These are phyloP conservation scores for Fraxinus floribunda DNA, from an alignment of 305 asterid species.

Conservation along the genomic window DNA sequence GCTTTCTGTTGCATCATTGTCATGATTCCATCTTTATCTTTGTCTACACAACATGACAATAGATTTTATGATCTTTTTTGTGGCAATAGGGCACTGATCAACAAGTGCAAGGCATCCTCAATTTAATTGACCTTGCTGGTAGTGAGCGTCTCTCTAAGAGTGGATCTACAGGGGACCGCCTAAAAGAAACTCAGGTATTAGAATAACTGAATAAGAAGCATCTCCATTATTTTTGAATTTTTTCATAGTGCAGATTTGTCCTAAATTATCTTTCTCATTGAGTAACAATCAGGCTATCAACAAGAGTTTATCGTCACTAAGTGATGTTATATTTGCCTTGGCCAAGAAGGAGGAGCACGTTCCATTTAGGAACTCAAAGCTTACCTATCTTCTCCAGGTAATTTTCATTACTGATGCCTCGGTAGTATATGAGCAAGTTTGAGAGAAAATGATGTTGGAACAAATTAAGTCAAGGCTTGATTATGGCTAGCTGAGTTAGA, in stretches of 20 bases:
- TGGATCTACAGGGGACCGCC: conserved; percentile 89
- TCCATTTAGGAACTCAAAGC: conserved; percentile 93
- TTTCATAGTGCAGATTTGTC: neutral
- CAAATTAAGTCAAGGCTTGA: neutral
- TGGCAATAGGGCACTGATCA: conserved; percentile 73
- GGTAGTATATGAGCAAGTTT: neutral
- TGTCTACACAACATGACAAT: neutral
- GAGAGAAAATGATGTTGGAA: neutral
- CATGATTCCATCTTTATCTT: neutral
- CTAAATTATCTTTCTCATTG: neutral
- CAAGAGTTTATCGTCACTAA: conserved; percentile 83
- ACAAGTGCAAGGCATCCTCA: conserved; percentile 89
- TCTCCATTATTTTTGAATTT: neutral
- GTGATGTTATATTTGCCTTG: conserved; percentile 92
- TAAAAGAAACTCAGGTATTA: conserved; percentile 92
- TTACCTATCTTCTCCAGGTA: conserved; percentile 99
- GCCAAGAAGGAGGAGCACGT: conserved; percentile 95
- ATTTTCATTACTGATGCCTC: neutral
- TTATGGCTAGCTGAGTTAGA: neutral
- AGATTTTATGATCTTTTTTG: conserved; percentile 1
- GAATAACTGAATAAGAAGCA: neutral
- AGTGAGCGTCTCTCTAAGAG: conserved; percentile 98
- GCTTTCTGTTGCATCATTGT: neutral
- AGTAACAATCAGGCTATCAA: conserved; percentile 69
- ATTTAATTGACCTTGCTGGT: conserved; percentile 96